Evolutionary conservation across 805 yeast species (phyloP).

Genomic region (Yarrowia keelungensis): DNA sequence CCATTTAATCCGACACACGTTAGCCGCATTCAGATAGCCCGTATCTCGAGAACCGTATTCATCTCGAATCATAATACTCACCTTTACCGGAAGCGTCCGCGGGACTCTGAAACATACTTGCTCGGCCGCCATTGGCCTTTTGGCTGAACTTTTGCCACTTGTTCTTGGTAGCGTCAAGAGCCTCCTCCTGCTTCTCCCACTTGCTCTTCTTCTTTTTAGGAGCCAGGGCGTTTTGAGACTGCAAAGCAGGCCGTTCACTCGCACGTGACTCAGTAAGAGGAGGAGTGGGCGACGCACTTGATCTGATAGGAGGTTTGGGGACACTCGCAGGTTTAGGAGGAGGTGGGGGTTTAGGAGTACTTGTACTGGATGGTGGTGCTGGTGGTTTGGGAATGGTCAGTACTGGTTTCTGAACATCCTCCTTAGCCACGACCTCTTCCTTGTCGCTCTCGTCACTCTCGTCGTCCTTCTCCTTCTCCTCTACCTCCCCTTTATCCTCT

Average conservation of each 20-base stretch:
- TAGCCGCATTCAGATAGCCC: neutral
- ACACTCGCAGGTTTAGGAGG: neutral
- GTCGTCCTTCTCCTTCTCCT: neutral
- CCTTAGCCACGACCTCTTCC: neutral
- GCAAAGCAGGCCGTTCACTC: slow-evolving; percentile 9
- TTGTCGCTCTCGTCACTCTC: neutral
- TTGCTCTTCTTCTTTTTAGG: slow-evolving; percentile 29
- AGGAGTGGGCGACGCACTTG: slow-evolving; percentile 1
- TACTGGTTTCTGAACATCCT: neutral
- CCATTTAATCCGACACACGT: neutral
- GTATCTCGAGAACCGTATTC: neutral
- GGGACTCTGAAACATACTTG: slow-evolving; percentile 36
- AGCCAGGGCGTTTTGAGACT: slow-evolving; percentile 26
- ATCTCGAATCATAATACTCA: slow-evolving; percentile 12
- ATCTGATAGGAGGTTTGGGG: neutral
- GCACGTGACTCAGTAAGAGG: slow-evolving; percentile 6
- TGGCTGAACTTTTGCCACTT: slow-evolving; percentile 33
- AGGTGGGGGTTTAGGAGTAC: neutral
- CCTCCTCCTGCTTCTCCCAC: slow-evolving; percentile 39
- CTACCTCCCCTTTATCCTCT: neutral
- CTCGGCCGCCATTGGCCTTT: slow-evolving; percentile 24
- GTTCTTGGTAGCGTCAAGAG: slow-evolving; percentile 17
- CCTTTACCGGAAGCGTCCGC: slow-evolving; percentile 4
- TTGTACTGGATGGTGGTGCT: neutral
- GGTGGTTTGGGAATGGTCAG: neutral